Percentiles rank a stretch among this genome's conserved stretches.
Evolutionary conservation across 495 filamentous ascomycete genomes (phyloP).

Genomic region (Aspergillus avenaceus): DNA sequence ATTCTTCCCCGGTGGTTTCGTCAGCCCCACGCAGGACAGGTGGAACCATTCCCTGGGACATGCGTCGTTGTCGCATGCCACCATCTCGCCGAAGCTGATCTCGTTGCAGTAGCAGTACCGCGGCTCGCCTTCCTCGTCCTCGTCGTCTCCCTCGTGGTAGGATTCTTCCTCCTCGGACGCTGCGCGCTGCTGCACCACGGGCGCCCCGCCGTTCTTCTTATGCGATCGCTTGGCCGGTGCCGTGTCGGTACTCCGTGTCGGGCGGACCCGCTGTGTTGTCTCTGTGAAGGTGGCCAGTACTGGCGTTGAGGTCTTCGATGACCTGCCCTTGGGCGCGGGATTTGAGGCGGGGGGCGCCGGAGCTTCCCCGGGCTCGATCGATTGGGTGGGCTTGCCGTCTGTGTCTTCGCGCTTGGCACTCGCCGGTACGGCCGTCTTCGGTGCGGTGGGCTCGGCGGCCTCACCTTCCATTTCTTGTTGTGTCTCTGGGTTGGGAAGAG

Average conservation of each 20-base stretch:
- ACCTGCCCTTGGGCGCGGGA: conserved; percentile 29
- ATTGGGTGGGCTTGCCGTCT: conserved; percentile 27
- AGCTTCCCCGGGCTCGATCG: conserved; percentile 22
- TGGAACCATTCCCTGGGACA: conserved; percentile 97
- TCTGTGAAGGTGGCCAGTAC: conserved; percentile 39
- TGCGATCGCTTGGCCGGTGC: conserved; percentile 56
- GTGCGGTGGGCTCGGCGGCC: conserved; percentile 23
- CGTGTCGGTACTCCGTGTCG: conserved; percentile 38
- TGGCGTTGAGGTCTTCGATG: conserved; percentile 59
- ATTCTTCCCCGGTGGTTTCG: conserved; percentile 77
- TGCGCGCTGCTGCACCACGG: conserved; percentile 29
- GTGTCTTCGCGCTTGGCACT: conserved; percentile 29
- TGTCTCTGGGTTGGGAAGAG: conserved; percentile 19
- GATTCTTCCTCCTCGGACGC: conserved; percentile 47
- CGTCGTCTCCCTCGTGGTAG: conserved; percentile 58
- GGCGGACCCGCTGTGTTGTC: conserved; percentile 31
- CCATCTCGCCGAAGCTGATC: conserved; percentile 95
- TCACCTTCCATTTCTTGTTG: conserved; percentile 25
- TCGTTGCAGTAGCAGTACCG: conserved; percentile 91
- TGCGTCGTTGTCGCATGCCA: conserved; percentile 87
- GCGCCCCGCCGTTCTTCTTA: conserved; percentile 54
- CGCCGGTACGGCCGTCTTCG: conserved; percentile 28
- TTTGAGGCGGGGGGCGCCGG: conserved; percentile 3
- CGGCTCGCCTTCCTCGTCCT: conserved; percentile 76
- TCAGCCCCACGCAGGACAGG: conserved; percentile 83